phyloP scores from a whole-genome alignment of 345 rosid species.

The Zanthoxylum bungeanum region DNA sequence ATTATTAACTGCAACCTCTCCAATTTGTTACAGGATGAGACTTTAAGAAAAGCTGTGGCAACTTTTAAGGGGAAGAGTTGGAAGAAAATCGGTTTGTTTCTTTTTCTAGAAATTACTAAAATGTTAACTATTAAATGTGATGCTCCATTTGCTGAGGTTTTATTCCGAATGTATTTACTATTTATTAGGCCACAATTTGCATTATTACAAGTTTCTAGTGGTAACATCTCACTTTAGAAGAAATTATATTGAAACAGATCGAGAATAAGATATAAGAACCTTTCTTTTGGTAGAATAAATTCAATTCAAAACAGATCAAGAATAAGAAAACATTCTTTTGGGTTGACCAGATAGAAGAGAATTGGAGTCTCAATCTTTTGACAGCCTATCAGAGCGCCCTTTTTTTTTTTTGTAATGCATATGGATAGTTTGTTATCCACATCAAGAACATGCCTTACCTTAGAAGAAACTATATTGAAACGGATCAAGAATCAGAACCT shows the following conservation, averaged over 20 bases:
- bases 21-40: slow-evolving; percentile 67
- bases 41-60: slow-evolving; percentile 73
- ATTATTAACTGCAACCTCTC: background rate
- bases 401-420: background rate
- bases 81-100: slow-evolving; percentile 75
- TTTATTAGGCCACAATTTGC: background rate
- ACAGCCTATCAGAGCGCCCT: background rate
- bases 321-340: background rate
- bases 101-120: slow-evolving; percentile 11
- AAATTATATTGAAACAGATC: background rate
- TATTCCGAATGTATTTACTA: background rate
- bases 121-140: background rate
- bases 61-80: slow-evolving; percentile 74
- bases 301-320: background rate
- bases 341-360: slow-evolving; percentile 1
- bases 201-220: background rate
- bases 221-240: background rate
- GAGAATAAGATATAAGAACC: background rate
- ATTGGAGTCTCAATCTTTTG: background rate
- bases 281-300: background rate
- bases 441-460: too few species aligned
- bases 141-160: background rate
- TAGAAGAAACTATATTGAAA: background rate
- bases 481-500: background rate
- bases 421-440: background rate